Percentiles rank a stretch among this genome's conserved stretches.
These are phyloP conservation scores for Exutisphaerella laricina DNA, from an alignment of 2,329 filamentous ascomycete species.

Conservation along the genomic window DNA sequence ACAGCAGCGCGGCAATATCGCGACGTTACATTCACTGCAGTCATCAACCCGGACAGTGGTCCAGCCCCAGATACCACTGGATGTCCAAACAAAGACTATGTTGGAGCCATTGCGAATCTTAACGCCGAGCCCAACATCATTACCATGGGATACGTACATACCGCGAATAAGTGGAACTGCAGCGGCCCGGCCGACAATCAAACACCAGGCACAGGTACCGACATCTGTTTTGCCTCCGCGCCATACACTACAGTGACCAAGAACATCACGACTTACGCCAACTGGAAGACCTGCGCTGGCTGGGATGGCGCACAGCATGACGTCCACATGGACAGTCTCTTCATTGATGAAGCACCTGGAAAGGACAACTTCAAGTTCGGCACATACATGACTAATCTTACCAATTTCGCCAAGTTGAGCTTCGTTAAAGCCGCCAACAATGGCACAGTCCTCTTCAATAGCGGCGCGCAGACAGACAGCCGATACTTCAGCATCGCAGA, in stretches of 20 bases:
- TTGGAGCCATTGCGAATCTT: conserved; percentile 19
- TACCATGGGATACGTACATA: conserved; percentile 30
- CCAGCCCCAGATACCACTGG: conserved; percentile 17
- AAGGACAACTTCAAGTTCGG: conserved; percentile 1
- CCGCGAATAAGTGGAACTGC: conserved; percentile 21
- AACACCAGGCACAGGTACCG: background rate
- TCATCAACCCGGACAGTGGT: conserved; percentile 29
- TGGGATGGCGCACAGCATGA: conserved; percentile 3
- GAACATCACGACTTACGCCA: conserved; percentile 8
- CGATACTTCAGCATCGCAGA: conserved; percentile 10
- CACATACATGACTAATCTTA: conserved; percentile 8
- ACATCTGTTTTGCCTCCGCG: conserved; percentile 5
- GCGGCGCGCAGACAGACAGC: conserved; percentile 5
- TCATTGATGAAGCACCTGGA: conserved; percentile 10
- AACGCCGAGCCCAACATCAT: conserved; percentile 26
- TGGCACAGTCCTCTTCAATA: conserved; percentile 9
- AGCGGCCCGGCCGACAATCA: conserved; percentile 7
- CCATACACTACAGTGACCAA: conserved; percentile 1
- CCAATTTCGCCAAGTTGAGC: background rate
- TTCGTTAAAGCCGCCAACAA: background rate
- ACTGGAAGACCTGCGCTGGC: conserved; percentile 4
- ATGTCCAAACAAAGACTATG: conserved; percentile 25
- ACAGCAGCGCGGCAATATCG: conserved; percentile 22
- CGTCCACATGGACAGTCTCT: conserved; percentile 9
- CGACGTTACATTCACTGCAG: conserved; percentile 26